Base-by-base conservation (phyloP, 768 basidiomycete genomes). In the Kwoniella sp. region DNA sequence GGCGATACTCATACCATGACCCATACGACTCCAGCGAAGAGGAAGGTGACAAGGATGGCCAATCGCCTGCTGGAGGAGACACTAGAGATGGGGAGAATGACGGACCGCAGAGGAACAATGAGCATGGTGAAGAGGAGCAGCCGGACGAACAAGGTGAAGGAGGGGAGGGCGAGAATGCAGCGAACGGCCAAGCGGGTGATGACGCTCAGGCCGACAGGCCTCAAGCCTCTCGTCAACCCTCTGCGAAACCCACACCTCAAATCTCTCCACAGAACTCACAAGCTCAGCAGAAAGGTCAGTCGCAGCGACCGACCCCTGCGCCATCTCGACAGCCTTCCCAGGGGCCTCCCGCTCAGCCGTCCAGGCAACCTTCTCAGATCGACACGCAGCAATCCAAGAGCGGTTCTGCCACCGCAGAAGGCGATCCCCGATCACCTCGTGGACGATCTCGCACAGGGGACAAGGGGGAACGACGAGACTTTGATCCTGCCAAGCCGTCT, bases 1-100 rank as follows among this genome's bases (percentile, higher is more conserved):
- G 48, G n/a, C 50, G 58, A 23, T 15, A 29, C 26, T 61, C 60
- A 12, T 61, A 45, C 23, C 51, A 61, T 48, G 60, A 61, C 53
- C 37, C 31, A 20, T 41, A 25, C 17, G 41, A 37, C 9, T n/a
- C 50, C 25, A 28, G 55, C 45, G 60, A 61, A 29, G 41, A 59
- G 23, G 34, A 38, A 11, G 45, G 31, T 30, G 58, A 48, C 11
- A 58, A 47, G 8, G 34, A 31, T 34, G 15, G 1, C 23, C 23
- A 17, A 52, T n/a, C n/a, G n/a, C n/a, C n/a, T n/a, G n/a, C n/a
- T n/a, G n/a, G n/a, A n/a, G n/a, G n/a, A 25, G 26, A 12, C 15
- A 23, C n/a, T n/a, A n/a, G n/a, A n/a, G n/a, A n/a, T n/a, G n/a
- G n/a, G n/a, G n/a, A n/a, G n/a, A n/a, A n/a, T n/a, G n/a, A n/a